Base-by-base conservation (phyloP, 371 early-diverging fungal genomes). In the Mortierella sp. region DNA sequence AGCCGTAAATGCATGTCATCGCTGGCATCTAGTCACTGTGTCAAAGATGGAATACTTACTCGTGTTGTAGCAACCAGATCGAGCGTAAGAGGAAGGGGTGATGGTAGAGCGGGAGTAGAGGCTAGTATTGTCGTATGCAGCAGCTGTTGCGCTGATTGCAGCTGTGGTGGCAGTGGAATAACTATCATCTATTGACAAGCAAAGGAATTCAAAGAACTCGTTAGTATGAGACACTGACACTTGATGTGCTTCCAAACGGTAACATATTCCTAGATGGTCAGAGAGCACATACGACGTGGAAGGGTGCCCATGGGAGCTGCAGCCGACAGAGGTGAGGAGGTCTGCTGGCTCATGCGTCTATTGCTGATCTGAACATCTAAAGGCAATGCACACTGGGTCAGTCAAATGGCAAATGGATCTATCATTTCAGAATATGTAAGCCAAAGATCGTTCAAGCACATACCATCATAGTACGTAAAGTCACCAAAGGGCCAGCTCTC, bases 401-500 rank as follows among this genome's bases (percentile, higher is more conserved):
- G n/a, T n/a, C n/a, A n/a, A n/a, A n/a, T n/a, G n/a, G n/a, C n/a
- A n/a, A n/a, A n/a, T n/a, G n/a, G n/a, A n/a, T n/a, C n/a, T n/a
- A n/a, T 14, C 5, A 5, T 4, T 8, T 8, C 16, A 16, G 14
- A 2, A 16, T 24, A 28, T 14, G 9, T 14, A 50, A 27, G 30
- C 21, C 28, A 24, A 38, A n/a, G 42, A 38, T 27, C 26, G 30
- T 18, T 41, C 43, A 27, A 31, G 23, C 27, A 45, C 56, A 7
- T 60, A 68, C 65, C 62, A 51, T 76, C 76, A 43, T 64, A 71
- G 62, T 71, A 78, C 28, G 70, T 59, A 39, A 67, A 81, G 45
- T 72, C 73, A 24, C 81, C 81, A 59, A 81, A 78, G 21, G 70
- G 74, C 74, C 78, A 81, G 71, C 73, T 81, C 59, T 81, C 71